phyloP scores from a whole-genome alignment of 768 basidiomycete species.

The Pisolithus sp. region DNA sequence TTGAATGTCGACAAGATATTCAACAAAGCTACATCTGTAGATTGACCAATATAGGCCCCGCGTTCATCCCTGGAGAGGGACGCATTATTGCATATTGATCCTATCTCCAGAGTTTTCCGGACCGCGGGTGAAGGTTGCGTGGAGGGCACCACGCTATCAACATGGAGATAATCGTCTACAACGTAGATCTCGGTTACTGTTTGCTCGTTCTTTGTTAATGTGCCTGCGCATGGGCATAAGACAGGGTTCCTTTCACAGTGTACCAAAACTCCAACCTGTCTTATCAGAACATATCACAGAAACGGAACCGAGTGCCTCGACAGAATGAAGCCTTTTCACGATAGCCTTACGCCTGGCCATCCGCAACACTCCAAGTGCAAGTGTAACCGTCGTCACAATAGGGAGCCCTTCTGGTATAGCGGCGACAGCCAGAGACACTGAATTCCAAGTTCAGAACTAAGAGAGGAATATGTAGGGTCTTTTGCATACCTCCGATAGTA shows the following conservation, averaged over 20 bases:
- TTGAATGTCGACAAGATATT: slow-evolving; percentile 69
- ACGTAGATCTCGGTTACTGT: slow-evolving; percentile 86
- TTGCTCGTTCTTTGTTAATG: slow-evolving; percentile 93
- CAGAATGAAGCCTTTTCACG: slow-evolving; percentile 93
- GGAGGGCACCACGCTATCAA: slow-evolving; percentile 45
- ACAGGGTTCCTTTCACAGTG: background rate
- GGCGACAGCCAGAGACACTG: slow-evolving; percentile 96
- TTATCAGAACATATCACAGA: slow-evolving; percentile 99
- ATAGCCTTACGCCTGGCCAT: slow-evolving; percentile 96
- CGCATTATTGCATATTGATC: slow-evolving; percentile 88
- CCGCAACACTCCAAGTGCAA: slow-evolving; percentile 87
- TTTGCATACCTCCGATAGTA: slow-evolving; percentile 83
- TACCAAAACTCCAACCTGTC: slow-evolving; percentile 49
- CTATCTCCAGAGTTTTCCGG: slow-evolving; percentile 70
- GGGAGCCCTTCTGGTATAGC: slow-evolving; percentile 96
- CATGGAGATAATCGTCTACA: slow-evolving; percentile 70
- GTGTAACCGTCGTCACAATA: slow-evolving; percentile 94
- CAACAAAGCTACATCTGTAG: slow-evolving; percentile 88
- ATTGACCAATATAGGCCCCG: slow-evolving; percentile 75
- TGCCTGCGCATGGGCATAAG: slow-evolving; percentile 41
- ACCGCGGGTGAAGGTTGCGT: slow-evolving; percentile 58
- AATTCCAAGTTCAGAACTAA: slow-evolving; percentile 9
- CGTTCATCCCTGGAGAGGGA: slow-evolving; percentile 57
- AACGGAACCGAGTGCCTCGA: slow-evolving; percentile 89
- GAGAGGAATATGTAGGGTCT: background rate